phyloP scores from a whole-genome alignment of 805 yeast genomes.

The Pichia kluyveri region DNA sequence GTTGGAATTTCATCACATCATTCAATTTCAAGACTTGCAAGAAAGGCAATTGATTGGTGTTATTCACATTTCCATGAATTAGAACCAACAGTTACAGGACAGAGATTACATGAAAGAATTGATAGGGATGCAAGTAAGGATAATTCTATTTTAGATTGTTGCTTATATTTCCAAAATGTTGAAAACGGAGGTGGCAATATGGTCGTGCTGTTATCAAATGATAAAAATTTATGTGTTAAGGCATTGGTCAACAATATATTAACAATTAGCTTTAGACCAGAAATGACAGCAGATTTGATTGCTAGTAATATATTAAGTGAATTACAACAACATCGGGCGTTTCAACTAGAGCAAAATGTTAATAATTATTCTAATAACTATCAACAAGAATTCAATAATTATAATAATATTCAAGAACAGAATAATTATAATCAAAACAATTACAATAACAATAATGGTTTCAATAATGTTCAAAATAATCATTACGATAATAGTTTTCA shows the following conservation, averaged over 20 bases:
- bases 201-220: slow-evolving; percentile 69
- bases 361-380: neutral
- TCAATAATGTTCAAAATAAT: no score
- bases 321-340: neutral
- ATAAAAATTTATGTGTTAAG: slow-evolving; percentile 71
- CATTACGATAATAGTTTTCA: no score
- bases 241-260: slow-evolving; percentile 59
- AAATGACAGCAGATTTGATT: slow-evolving; percentile 37
- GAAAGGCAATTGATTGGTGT: slow-evolving; percentile 76
- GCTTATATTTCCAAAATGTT: slow-evolving; percentile 44
- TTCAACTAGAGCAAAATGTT: neutral
- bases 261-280: slow-evolving; percentile 47
- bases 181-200: slow-evolving; percentile 25
- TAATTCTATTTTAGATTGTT: slow-evolving; percentile 81
- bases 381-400: no score
- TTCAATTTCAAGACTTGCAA: slow-evolving; percentile 34
- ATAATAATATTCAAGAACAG: neutral
- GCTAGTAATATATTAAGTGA: slow-evolving; percentile 33
- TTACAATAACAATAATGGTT: no score
- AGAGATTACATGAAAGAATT: slow-evolving; percentile 45
- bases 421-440: neutral
- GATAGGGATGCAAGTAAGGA: slow-evolving; percentile 46
- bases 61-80: slow-evolving; percentile 46
- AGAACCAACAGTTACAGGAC: slow-evolving; percentile 51
- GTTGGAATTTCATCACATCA: slow-evolving; percentile 3